Conservation (phyloP, 805 yeast species). For the Kodamaea neixiangensis region DNA sequence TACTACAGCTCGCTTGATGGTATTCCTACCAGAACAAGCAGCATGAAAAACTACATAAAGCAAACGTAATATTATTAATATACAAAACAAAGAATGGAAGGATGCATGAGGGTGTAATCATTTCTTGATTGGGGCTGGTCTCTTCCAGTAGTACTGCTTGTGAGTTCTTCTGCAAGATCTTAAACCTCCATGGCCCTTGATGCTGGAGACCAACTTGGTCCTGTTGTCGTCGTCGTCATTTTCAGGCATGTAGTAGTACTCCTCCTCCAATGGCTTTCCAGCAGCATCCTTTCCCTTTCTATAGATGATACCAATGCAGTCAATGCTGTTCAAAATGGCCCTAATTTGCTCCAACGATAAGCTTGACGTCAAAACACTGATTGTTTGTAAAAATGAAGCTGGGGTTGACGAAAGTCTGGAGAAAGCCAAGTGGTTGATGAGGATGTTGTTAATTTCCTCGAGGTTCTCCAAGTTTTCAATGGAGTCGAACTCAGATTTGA, state of each 20-base stretch:
- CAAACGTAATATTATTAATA: slow-evolving; percentile 6
- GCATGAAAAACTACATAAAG: slow-evolving; percentile 1
- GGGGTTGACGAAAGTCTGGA: slow-evolving; percentile 89
- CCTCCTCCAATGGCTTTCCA: slow-evolving; percentile 91
- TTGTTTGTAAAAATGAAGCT: slow-evolving; percentile 63
- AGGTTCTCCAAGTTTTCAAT: slow-evolving; percentile 38
- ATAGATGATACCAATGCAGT: slow-evolving; percentile 82
- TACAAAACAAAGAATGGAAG: slow-evolving; percentile 12
- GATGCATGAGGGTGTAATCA: slow-evolving; percentile 13
- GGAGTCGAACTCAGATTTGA: slow-evolving; percentile 12
- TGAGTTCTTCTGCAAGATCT: slow-evolving; percentile 92
- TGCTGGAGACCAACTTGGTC: slow-evolving; percentile 64
- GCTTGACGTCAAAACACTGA: slow-evolving; percentile 54
- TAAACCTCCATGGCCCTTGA: slow-evolving; percentile 78
- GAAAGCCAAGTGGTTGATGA: slow-evolving; percentile 85
- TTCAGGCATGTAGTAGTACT: slow-evolving; percentile 87
- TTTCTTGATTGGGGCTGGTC: slow-evolving; percentile 51
- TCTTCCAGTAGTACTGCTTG: slow-evolving; percentile 82
- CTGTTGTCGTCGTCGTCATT: slow-evolving; percentile 74
- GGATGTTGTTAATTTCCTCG: slow-evolving; percentile 59
- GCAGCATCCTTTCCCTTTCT: slow-evolving; percentile 96
- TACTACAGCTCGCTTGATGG: not conserved
- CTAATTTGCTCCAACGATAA: slow-evolving; percentile 48
- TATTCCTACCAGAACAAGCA: slow-evolving; percentile 8
- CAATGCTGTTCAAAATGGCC: slow-evolving; percentile 43